Evolutionary conservation across 129 eudicot species (phyloP), one percentile per base, ranked within the genome.

Genomic region (Dittrichia graveolens): DNA sequence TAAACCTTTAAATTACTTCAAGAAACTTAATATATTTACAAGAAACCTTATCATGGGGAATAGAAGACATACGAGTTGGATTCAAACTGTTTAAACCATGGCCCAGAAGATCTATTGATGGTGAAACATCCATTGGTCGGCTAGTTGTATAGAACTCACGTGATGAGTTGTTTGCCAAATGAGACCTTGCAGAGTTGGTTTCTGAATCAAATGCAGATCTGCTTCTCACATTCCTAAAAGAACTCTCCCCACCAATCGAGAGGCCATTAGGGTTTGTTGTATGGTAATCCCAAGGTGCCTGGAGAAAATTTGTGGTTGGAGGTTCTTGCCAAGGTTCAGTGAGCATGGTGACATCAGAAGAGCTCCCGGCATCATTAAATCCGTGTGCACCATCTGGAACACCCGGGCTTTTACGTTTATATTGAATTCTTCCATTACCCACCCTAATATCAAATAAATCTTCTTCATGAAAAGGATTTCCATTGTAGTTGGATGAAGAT

Each of bases 401-500:
- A 65, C 82, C 83, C 6, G 92, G 92, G 83, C 80, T 84, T 78
- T 89, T 89, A 2, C 92, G 85, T 54, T 89, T 89, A 75, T 80
- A 82, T 19, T 82, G 86, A 52, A 85, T 78, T 37, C 85, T 74
- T 72, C 81, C 69, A 61, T 64, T 84, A 77, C 86, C 83, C 42
- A 85, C 57, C 14, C 84, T 18, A 38, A 79, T 76, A 72, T 89
- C 89, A 54, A 80, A 71, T 66, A 78, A 78, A 70, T 77, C 83
- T 54, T 80, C 81, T 58, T 89, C 87, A 65, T 80, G 79, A 19
- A 76, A 76, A 7, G 84, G 74, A 58, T 82, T 88, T 34, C 81
- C 83, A 48, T 60, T 77, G 63, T 75, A 80, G 59, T 70, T 84
- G 43, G 92, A 84, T 8, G 96, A 86, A 72, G 96, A 83, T 55